These are phyloP conservation scores for Chlorella sp. DNA, from an alignment of 139 green algal species.

Conservation along the genomic window DNA sequence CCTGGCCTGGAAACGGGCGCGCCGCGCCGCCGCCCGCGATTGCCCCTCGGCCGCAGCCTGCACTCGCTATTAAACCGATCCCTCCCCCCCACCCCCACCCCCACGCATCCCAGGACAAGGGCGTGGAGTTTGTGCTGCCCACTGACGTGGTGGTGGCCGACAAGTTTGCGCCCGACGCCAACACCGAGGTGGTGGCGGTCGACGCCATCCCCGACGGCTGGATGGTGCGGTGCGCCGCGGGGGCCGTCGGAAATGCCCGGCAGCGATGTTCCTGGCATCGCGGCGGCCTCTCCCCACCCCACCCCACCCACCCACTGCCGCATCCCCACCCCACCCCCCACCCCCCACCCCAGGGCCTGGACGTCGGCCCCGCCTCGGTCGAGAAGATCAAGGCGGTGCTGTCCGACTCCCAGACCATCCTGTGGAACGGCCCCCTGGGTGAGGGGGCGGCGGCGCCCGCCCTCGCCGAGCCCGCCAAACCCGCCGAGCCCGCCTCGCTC, in stretches of 20 bases:
- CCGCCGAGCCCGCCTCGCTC: neutral
- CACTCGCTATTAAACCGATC: too few species aligned
- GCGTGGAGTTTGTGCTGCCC: constrained; percentile 95
- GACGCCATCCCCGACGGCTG: constrained; percentile 95
- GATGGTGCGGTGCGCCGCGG: constrained; percentile 66
- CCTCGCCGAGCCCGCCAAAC: neutral
- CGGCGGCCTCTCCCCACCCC: neutral
- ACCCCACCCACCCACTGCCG: neutral
- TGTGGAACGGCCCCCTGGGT: constrained; percentile 93
- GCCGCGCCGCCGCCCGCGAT: too few species aligned
- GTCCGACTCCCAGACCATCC: constrained; percentile 91
- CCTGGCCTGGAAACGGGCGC: neutral
- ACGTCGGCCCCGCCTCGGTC: constrained; percentile 93
- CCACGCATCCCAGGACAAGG: constrained; percentile 68
- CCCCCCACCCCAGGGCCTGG: constrained; percentile 67
- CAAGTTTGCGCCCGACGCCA: constrained; percentile 94
- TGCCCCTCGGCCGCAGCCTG: too few species aligned
- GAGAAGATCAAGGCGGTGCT: constrained; percentile 87
- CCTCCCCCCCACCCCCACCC: too few species aligned
- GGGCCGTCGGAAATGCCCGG: too few species aligned
- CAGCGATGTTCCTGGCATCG: neutral
- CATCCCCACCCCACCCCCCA: neutral
- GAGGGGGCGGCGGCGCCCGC: neutral
- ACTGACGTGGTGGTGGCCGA: constrained; percentile 95
- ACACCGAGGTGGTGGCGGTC: constrained; percentile 76